Conservation (phyloP, 2,329 filamentous ascomycete species). For the Scedosporium boydii region DNA sequence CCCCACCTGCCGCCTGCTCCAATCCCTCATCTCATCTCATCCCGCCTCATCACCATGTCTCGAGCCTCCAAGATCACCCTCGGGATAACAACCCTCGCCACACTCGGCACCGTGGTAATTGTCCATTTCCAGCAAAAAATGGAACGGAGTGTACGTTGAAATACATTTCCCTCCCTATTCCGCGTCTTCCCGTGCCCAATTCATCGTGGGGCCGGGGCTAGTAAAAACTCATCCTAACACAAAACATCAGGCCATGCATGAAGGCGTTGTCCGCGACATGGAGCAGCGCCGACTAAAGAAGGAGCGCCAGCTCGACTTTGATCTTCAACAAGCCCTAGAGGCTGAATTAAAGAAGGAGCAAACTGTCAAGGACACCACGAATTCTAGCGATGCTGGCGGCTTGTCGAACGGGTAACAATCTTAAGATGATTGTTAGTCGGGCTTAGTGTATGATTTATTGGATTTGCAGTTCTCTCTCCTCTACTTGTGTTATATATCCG, state of each 20-base stretch:
- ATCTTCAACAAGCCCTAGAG: constrained; percentile 78
- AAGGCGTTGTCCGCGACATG: constrained; percentile 87
- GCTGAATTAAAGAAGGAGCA: constrained; percentile 86
- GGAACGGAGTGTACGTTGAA: constrained; percentile 63
- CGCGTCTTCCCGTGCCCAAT: background rate
- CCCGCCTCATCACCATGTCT: constrained; percentile 57
- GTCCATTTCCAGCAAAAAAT: constrained; percentile 84
- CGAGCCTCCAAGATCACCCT: constrained; percentile 82
- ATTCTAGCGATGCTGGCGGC: background rate
- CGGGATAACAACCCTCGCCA: constrained; percentile 64
- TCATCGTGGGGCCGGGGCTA: background rate
- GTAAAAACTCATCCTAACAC: background rate
- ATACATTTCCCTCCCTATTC: constrained; percentile 11
- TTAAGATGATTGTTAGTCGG: background rate
- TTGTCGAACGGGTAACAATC: background rate
- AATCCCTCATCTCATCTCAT: background rate
- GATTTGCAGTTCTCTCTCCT: background rate
- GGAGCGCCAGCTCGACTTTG: constrained; percentile 89
- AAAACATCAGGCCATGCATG: constrained; percentile 72
- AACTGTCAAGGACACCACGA: constrained; percentile 49
- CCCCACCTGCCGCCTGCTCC: background rate
- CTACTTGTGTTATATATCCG: background rate
- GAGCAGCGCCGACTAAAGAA: constrained; percentile 85
- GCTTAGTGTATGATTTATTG: background rate
- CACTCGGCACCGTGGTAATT: constrained; percentile 66